Base-by-base conservation (phyloP, 306 rosid genomes). In the Glycine soja region DNA sequence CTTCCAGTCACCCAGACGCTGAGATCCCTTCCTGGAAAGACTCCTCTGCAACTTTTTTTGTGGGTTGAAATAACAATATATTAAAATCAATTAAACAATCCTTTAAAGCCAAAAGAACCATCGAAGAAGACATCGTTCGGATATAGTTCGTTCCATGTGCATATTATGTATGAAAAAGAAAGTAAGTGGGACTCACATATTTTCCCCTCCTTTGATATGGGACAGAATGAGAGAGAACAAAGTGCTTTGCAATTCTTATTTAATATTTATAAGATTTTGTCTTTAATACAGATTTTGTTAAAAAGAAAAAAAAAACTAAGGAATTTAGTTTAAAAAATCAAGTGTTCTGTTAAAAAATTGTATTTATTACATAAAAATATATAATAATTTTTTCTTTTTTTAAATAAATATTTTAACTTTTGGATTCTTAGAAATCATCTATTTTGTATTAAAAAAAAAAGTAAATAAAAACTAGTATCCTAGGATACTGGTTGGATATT, bases 1-100 rank as follows among this genome's bases (percentile, higher is more conserved):
- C 89, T 90, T 92, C 90, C 89, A 91, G 58, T 91, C 97, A 59
- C 86, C 84, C 71, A 56, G 85, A 56, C 93, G 97, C 80, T 85
- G 97, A 64, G 81, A 75, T 65, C 92, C 90, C 88, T 93, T 95
- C 74, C 98, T 80, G 12, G 97, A 90, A 74, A 79, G 84, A 79
- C 74, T 95, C 88, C 92, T 95, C 93, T 93, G 97, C 90, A 87
- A 83, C 94, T 89, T 63, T 51, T 76, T 76, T 84, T 48, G 5
- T 4, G 75, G 10, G 5, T 63, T 24, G 0, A 52, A 81, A 72
- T 62, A 43, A 54, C 45, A 53, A 76, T n/a, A 11, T 38, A 78
- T 12, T 66, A 52, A 66, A 42, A 4, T 48, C 9, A 43, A 62
- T 7, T 48, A 45, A 32, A 68, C 8, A 30, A 45, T 40, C 34